phyloP scores from a whole-genome alignment of 768 basidiomycete genomes.

The Artomyces pyxidatus region DNA sequence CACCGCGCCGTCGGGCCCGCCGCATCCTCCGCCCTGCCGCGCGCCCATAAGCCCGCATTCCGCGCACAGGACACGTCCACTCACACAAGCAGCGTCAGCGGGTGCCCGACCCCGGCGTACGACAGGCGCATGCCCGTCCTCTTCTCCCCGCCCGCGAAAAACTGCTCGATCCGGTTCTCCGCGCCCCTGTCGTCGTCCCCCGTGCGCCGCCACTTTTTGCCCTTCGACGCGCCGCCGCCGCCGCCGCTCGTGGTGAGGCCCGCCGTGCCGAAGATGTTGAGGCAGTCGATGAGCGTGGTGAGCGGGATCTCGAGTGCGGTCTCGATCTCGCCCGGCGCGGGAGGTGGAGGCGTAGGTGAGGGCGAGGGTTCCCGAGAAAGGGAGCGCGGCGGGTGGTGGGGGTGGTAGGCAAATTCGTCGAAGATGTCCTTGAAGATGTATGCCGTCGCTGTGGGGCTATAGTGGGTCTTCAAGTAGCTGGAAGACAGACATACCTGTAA shows the following conservation, averaged over 20 bases:
- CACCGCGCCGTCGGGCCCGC: slow-evolving; percentile 80
- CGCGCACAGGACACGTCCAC: slow-evolving; percentile 18
- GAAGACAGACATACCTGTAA: slow-evolving; percentile 52
- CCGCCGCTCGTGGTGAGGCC: too few species aligned
- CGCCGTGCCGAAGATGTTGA: slow-evolving; percentile 91
- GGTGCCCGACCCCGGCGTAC: slow-evolving; percentile 71
- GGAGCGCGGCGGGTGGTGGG: slow-evolving; percentile 27
- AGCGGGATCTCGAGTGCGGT: slow-evolving; percentile 76
- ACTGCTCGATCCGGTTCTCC: slow-evolving; percentile 45
- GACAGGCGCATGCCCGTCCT: slow-evolving; percentile 81
- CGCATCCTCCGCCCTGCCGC: slow-evolving; percentile 62
- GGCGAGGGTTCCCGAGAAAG: slow-evolving; percentile 13
- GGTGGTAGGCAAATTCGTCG: slow-evolving; percentile 64
- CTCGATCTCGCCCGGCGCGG: slow-evolving; percentile 19
- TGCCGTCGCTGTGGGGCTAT: slow-evolving; percentile 55
- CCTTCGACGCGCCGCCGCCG: slow-evolving; percentile 16
- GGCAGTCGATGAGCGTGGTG: slow-evolving; percentile 75
- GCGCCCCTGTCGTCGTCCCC: slow-evolving; percentile 39
- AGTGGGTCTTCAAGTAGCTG: not conserved
- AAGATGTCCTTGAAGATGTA: slow-evolving; percentile 76
- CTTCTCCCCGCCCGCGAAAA: slow-evolving; percentile 47
- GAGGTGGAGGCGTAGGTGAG: slow-evolving; percentile 14
- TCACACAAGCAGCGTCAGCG: slow-evolving; percentile 72
- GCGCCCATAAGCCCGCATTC: not conserved
- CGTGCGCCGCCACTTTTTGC: slow-evolving; percentile 42